Evolutionary conservation across 306 rosid species (phyloP).

Genomic region (Prunus dulcis): DNA sequence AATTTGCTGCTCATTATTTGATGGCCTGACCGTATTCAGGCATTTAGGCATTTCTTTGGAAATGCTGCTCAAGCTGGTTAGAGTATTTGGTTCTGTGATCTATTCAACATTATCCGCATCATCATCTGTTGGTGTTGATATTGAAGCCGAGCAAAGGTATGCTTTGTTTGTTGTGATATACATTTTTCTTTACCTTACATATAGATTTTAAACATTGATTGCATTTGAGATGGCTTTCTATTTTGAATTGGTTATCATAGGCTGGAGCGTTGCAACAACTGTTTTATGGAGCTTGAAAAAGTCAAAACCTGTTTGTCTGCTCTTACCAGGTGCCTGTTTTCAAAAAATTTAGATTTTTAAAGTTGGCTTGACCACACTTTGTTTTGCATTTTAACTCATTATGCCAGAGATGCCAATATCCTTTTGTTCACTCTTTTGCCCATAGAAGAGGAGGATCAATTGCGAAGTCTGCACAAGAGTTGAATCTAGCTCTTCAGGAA

Average conservation of each 20-base stretch:
- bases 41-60: conserved; percentile 74
- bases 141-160: conserved; percentile 95
- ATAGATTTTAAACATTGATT: conserved; percentile 5
- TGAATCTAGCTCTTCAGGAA: conserved; percentile 81
- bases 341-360: too few species aligned
- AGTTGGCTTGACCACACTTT: background rate
- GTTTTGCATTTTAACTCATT: conserved; percentile 5
- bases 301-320: conserved; percentile 62
- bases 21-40: conserved; percentile 41
- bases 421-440: conserved; percentile 22
- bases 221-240: conserved; percentile 1
- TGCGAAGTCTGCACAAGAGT: conserved; percentile 87
- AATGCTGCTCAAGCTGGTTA: conserved; percentile 86
- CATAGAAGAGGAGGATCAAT: conserved; percentile 90
- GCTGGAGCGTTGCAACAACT: conserved; percentile 88
- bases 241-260: conserved; percentile 36
- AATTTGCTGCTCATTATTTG: conserved; percentile 17
- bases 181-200: background rate
- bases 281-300: conserved; percentile 93
- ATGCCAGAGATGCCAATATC: conserved; percentile 25
- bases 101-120: conserved; percentile 76
- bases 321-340: conserved; percentile 54
- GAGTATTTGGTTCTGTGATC: conserved; percentile 79
- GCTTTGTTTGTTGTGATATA: conserved; percentile 10
- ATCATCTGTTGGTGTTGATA: conserved; percentile 86